These are phyloP conservation scores for Verticillium longisporum DNA, from an alignment of 2,329 filamentous ascomycete species.

Conservation along the genomic window DNA sequence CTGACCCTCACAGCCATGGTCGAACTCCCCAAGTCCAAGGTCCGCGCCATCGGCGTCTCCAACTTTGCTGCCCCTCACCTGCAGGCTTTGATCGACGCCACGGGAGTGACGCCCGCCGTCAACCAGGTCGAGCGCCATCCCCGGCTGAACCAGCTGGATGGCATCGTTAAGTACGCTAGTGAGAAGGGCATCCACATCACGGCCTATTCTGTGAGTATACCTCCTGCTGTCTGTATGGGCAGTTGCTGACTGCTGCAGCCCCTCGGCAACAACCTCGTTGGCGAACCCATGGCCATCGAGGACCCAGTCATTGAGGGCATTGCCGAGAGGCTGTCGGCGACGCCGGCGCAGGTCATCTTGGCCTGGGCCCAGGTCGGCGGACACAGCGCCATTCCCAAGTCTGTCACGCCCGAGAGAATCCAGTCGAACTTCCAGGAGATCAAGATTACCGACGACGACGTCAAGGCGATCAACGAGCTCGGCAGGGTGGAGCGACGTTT, in stretches of 20 bases:
- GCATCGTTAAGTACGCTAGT: conserved; percentile 66
- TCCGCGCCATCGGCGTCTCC: conserved; percentile 75
- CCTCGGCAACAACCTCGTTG: conserved; percentile 54
- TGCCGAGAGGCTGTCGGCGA: conserved; percentile 60
- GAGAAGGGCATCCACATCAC: conserved; percentile 69
- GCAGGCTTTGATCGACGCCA: conserved; percentile 65
- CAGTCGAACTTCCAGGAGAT: conserved; percentile 66
- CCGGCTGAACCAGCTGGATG: conserved; percentile 66
- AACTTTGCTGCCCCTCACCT: conserved; percentile 80
- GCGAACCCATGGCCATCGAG: conserved; percentile 62
- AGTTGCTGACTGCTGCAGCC: conserved; percentile 25
- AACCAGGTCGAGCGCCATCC: conserved; percentile 82
- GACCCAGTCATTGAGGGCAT: conserved; percentile 56
- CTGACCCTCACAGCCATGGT: neutral
- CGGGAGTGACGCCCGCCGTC: conserved; percentile 58
- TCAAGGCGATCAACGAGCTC: conserved; percentile 54
- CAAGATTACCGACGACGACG: conserved; percentile 51
- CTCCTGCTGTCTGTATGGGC: neutral
- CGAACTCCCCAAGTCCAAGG: conserved; percentile 56
- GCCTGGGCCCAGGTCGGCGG: conserved; percentile 77
- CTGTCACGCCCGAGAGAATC: conserved; percentile 66
- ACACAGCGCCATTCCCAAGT: conserved; percentile 82
- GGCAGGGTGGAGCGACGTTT: conserved; percentile 42
- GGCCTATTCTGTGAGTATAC: conserved; percentile 49
- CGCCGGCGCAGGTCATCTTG: conserved; percentile 69